Base-by-base conservation (phyloP, 2,329 filamentous ascomycete species). In the Oidium heveae region DNA sequence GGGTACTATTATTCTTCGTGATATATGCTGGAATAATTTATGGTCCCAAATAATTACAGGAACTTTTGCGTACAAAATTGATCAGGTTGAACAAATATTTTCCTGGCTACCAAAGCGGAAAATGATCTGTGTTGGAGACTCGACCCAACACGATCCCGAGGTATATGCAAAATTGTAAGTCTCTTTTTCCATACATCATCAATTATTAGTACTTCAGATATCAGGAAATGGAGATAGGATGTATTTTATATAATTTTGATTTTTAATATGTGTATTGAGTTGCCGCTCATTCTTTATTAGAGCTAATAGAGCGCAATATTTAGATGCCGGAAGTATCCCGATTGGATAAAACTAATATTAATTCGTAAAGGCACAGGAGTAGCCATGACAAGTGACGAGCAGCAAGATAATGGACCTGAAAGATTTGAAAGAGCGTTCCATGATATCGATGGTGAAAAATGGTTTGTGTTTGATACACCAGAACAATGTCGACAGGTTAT, bases 91-190 rank as follows among this genome's bases (percentile, higher is more conserved):
- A 56, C 86, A 86, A 68, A 76, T 96, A 28, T 75, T 86, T 60
- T 67, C 68, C 0, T 91, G 84, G 84, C 72, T 95, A 52, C 89
- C 89, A 0, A 74, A 74, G 60, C 74, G 84, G 57, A 84, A 82
- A 61, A 81, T 94, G 68, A 77, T 96, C 58, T 81, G 81, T 60
- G 80, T 96, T 59, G 89, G 89, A 0, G 89, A 96, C 67, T 89
- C 82, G 41, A 95, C 88, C 0, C 89, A 95, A 67, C 82, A 78
- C 28, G 89, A 96, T 61, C 88, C 89, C 0, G 89, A 96, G 65
- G 78, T 85, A 0, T 96, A 95, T 63, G 88, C 81, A 32, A 80
- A 88, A 60, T 79, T 86, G 67, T 87, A 74, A 66, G 72, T 66
- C 7, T n/a, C 13, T 1, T n/a, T 44, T 28, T 10, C 13, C 10